Conservation (phyloP, 2,329 filamentous ascomycete genomes). For the Pseudogymnoascus pannorum region DNA sequence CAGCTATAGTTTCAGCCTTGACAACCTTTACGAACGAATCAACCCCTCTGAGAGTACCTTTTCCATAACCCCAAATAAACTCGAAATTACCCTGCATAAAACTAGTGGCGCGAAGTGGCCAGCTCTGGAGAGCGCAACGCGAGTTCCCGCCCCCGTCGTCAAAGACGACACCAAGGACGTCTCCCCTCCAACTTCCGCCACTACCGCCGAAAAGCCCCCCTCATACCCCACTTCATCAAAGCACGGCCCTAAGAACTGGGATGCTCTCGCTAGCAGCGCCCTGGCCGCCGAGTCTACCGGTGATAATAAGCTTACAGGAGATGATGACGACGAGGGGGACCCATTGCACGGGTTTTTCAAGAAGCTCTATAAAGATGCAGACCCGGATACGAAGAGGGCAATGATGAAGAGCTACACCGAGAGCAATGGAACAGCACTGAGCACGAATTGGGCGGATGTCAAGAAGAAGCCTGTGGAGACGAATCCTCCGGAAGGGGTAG, state of each 20-base stretch:
- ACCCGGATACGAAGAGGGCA: constrained; percentile 74
- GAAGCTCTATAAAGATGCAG: constrained; percentile 69
- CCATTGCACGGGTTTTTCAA: constrained; percentile 83
- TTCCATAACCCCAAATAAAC: constrained; percentile 66
- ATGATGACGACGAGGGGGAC: constrained; percentile 53
- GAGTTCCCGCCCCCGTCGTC: not conserved
- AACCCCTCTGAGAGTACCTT: constrained; percentile 52
- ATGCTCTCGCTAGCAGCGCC: constrained; percentile 55
- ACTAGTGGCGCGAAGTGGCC: constrained; percentile 39
- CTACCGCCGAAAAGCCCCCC: constrained; percentile 14
- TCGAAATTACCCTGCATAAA: constrained; percentile 71
- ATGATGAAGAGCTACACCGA: constrained; percentile 98
- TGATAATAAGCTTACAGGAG: constrained; percentile 35
- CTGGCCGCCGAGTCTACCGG: constrained; percentile 31
- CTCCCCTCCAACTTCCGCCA: not conserved
- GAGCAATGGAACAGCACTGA: constrained; percentile 87
- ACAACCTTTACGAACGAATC: constrained; percentile 61
- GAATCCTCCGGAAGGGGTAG: not conserved
- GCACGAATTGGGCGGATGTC: constrained; percentile 87
- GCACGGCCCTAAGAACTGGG: constrained; percentile 84
- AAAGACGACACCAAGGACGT: constrained; percentile 8
- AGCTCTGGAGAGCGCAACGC: constrained; percentile 18
- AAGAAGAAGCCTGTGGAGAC: constrained; percentile 64
- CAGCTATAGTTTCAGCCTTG: constrained; percentile 54
- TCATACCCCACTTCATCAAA: constrained; percentile 83